Evolutionary conservation across 1,284 basidiomycete genomes (phyloP).

Genomic region (Leccinum solheimii): DNA sequence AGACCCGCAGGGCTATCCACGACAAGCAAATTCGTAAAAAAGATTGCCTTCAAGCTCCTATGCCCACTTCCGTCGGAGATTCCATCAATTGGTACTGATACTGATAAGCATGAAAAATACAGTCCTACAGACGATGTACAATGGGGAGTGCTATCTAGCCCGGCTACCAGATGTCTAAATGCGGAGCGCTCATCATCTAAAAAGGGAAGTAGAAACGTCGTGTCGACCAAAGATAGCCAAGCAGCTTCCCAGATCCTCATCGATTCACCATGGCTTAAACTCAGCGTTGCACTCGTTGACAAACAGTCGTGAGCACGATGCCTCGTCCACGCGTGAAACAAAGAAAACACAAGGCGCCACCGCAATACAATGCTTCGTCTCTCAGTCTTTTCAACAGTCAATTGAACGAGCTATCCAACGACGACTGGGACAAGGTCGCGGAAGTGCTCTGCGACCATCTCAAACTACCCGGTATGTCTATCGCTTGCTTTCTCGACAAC

Average conservation of each 20-base stretch:
- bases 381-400: neutral
- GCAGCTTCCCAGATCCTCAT: neutral
- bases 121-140: too few relatives aligned
- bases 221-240: neutral
- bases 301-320: constrained; percentile 12
- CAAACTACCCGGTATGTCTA: constrained; percentile 48
- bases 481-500: neutral
- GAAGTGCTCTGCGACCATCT: constrained; percentile 49
- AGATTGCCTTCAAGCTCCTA: too few relatives aligned
- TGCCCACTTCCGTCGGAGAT: too few relatives aligned
- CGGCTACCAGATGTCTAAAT: neutral
- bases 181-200: neutral
- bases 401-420: constrained; percentile 25
- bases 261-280: too few relatives aligned
- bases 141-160: too few relatives aligned
- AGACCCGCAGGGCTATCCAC: neutral
- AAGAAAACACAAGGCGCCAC: constrained; percentile 15
- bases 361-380: neutral
- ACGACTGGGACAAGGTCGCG: constrained; percentile 48
- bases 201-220: neutral
- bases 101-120: too few relatives aligned
- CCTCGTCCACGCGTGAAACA: constrained; percentile 34
- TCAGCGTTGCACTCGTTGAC: too few relatives aligned
- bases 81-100: too few relatives aligned
- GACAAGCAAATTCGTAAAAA: too few relatives aligned